These are phyloP conservation scores for Boletus holoroseus DNA, from an alignment of 1,284 basidiomycete genomes.

Conservation along the genomic window DNA sequence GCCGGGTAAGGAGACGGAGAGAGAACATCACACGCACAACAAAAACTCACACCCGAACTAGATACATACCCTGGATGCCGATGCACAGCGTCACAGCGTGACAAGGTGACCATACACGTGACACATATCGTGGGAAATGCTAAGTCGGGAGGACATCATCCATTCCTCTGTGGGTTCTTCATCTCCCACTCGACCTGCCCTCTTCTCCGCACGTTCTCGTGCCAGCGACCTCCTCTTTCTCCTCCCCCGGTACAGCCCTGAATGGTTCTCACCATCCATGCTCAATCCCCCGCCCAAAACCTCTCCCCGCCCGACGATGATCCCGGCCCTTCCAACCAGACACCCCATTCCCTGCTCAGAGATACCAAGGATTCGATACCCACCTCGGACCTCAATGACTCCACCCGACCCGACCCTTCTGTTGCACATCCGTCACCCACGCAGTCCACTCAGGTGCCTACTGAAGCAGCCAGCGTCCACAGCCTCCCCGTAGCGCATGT, in stretches of 20 bases:
- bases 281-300: not conserved
- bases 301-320: not conserved
- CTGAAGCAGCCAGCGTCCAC: slow-evolving; percentile 51
- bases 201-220: not conserved
- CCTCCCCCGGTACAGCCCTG: not conserved
- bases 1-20: not conserved
- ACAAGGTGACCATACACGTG: slow-evolving; percentile 8
- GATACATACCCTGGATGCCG: not conserved
- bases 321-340: not conserved
- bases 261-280: not conserved
- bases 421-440: not conserved
- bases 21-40: not conserved
- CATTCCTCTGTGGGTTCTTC: slow-evolving; percentile 1
- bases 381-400: not conserved
- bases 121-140: slow-evolving; percentile 15
- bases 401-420: not conserved
- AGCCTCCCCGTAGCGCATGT: slow-evolving; percentile 54
- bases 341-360: not conserved
- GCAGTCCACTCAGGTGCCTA: slow-evolving; percentile 19
- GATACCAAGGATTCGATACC: not conserved
- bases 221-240: not conserved
- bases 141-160: not conserved
- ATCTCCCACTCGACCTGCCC: slow-evolving; percentile 4
- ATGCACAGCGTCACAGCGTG: not conserved
- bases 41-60: not conserved